Percentiles rank a stretch among this genome's conserved stretches.
These are phyloP conservation scores for Euphorbia peplus DNA, from an alignment of 345 rosid species.

Conservation along the genomic window DNA sequence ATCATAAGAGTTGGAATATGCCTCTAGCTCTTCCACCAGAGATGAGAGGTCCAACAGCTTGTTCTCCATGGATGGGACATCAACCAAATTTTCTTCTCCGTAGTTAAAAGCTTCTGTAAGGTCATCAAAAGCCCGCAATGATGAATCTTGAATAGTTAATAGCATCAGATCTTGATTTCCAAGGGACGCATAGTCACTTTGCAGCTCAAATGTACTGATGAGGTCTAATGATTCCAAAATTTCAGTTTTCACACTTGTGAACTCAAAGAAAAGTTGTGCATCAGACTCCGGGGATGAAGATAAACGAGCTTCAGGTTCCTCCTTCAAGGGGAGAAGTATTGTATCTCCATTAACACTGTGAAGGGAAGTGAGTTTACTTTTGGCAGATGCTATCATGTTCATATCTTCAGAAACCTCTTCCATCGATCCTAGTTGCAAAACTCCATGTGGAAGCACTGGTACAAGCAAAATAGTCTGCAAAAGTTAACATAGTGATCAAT, in stretches of 20 bases:
- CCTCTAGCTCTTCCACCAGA: conserved; percentile 36
- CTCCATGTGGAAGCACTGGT: conserved; percentile 60
- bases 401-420: conserved; percentile 49
- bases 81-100: conserved; percentile 15
- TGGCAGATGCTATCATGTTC: conserved; percentile 30
- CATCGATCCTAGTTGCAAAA: conserved; percentile 64
- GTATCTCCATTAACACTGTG: conserved; percentile 15
- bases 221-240: conserved; percentile 9
- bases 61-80: conserved; percentile 24
- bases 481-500: conserved; percentile 15
- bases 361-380: conserved; percentile 30
- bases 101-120: conserved; percentile 19
- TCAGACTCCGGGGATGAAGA: conserved; percentile 17
- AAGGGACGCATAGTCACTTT: conserved; percentile 6
- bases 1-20: conserved; percentile 19
- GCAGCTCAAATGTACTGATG: conserved; percentile 20
- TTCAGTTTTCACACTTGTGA: conserved; percentile 18
- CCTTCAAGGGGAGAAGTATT: conserved; percentile 11
- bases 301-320: conserved; percentile 22
- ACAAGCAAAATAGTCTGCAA: conserved; percentile 58
- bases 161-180: conserved; percentile 18
- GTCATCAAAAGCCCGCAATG: conserved; percentile 13
- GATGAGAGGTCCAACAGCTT: conserved; percentile 35
- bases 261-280: conserved; percentile 22
- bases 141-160: conserved; percentile 12